Evolutionary conservation across 2,329 filamentous ascomycete genomes (phyloP).

Genomic region (Botryotinia narcissicola): DNA sequence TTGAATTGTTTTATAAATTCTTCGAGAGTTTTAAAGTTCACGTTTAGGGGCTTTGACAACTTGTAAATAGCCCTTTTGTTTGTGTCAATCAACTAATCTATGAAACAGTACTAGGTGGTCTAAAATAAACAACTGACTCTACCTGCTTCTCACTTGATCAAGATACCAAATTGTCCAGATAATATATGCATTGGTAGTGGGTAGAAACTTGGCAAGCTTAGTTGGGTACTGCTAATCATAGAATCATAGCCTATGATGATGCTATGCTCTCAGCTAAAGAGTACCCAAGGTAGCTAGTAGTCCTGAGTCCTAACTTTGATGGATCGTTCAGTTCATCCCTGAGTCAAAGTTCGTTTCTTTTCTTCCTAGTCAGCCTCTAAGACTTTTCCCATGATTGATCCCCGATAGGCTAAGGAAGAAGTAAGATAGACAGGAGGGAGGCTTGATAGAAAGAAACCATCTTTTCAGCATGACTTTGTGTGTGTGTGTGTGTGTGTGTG

Average conservation of each 20-base stretch:
- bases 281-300: background rate
- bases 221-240: background rate
- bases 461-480: background rate
- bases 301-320: background rate
- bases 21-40: background rate
- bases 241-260: background rate
- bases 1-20: background rate
- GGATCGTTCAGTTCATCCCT: constrained; percentile 1
- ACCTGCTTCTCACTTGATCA: background rate
- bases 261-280: background rate
- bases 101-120: background rate
- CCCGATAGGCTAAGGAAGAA: background rate
- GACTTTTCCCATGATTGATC: background rate
- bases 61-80: background rate
- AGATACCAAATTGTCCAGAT: background rate
- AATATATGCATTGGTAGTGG: background rate
- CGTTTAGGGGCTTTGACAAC: background rate
- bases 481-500: background rate
- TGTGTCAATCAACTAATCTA: background rate
- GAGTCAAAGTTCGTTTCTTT: constrained; percentile 9
- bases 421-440: background rate
- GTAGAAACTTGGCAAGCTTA: background rate
- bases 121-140: background rate
- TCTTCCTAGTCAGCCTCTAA: background rate
- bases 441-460: background rate